Evolutionary conservation across 768 basidiomycete genomes (phyloP), one percentile per base, ranked within the genome.

Genomic region (Termitomyces sp.): DNA sequence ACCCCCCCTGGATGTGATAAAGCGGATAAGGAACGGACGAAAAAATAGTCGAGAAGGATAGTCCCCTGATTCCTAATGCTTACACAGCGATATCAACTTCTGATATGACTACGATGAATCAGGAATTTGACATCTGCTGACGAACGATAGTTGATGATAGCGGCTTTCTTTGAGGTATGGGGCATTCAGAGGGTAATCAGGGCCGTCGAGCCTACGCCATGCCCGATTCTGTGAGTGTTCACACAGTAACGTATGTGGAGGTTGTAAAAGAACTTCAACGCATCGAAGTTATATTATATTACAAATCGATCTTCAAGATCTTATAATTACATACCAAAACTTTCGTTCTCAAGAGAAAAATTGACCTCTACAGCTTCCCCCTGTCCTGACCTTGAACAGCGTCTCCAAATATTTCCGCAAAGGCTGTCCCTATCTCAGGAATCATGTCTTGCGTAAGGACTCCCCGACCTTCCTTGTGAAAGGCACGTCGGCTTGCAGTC

Each of bases 391-490:
- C 73, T 63, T 75, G 75, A 7, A 65, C 50, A 14, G 76, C 78
- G 49, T 77, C 76, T 6, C 82, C 85, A 70, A 95, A 95, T 3
- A 84, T 70, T 60, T 91, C 84, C 53, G 75, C 70, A 67, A 94
- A 96, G 0, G 92, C 81, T 40, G 73, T 75, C 0, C 88, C 86
- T 35, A 86, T 71, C 59, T 84, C 77, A 3, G 79, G 72, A 53
- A 88, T 69, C 78, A 94, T 84, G 63, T 94, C 92, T 64, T 87
- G 76, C 3, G 92, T 94, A 37, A 94, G 82, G 59, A 96, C 81
- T 55, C 85, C 84, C 62, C 97, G 77, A 1, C 92, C 91, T 62
- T 87, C 78, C 65, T 84, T 82, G 41, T 72, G 68, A 66, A 91
- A 99, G 3, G 92, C 92, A 21, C 79, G 72, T 33, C 82, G 81